Evolutionary conservation across 306 rosid genomes (phyloP).

Genomic region (Macrotyloma uniflorum): DNA sequence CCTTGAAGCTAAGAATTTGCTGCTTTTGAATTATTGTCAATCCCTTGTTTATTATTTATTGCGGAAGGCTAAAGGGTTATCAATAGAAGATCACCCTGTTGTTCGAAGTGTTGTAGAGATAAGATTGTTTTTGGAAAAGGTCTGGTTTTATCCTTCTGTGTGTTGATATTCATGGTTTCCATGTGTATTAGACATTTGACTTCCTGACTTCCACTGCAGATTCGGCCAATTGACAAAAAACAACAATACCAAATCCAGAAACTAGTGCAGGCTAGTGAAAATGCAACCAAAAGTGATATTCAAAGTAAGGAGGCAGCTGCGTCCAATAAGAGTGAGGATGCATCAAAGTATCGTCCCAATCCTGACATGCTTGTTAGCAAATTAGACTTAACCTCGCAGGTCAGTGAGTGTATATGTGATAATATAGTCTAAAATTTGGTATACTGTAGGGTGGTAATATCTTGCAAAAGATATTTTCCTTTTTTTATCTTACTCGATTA

Average conservation of each 20-base stretch:
- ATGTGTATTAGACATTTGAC: conserved; percentile 20
- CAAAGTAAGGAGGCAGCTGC: conserved; percentile 48
- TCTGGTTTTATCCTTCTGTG: conserved; percentile 33
- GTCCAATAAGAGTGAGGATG: conserved; percentile 54
- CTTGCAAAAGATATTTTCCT: neutral
- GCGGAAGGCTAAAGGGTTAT: conserved; percentile 73
- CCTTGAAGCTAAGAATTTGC: conserved; percentile 83
- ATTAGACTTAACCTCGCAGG: conserved; percentile 51
- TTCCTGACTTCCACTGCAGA: conserved; percentile 49
- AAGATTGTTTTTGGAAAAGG: conserved; percentile 88
- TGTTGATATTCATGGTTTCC: neutral
- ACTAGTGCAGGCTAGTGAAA: conserved; percentile 58
- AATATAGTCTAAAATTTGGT: neutral
- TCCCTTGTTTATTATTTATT: conserved; percentile 86
- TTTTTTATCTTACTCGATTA: conserved; percentile 30
- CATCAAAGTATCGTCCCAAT: conserved; percentile 76
- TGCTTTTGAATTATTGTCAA: conserved; percentile 82
- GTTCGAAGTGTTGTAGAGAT: conserved; percentile 78
- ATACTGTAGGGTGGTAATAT: neutral
- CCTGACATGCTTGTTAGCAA: conserved; percentile 75
- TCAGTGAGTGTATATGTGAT: conserved; percentile 33
- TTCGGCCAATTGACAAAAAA: conserved; percentile 87
- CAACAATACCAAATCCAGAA: conserved; percentile 91
- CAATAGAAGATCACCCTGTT: conserved; percentile 77
- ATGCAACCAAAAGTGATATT: conserved; percentile 45